These are phyloP conservation scores for Rhododendron griersonianum DNA, from an alignment of 148 eudicot species.

Conservation along the genomic window DNA sequence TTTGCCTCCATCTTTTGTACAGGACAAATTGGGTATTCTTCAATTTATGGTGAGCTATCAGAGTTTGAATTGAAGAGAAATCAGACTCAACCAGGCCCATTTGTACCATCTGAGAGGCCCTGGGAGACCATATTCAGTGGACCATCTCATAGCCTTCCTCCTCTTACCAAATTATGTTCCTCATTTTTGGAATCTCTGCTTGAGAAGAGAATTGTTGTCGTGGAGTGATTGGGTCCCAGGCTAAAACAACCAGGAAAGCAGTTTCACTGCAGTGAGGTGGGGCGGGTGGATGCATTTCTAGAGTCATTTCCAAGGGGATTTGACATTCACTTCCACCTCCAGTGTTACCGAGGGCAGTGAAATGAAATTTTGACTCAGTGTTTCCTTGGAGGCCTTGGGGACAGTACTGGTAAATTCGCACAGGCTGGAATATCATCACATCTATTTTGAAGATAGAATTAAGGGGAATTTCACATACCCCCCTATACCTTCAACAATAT, in stretches of 20 bases:
- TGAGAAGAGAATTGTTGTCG: slow-evolving; percentile 49
- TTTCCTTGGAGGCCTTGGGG: not conserved
- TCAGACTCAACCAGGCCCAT: slow-evolving; percentile 16
- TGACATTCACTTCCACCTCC: not conserved
- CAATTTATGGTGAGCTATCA: slow-evolving; percentile 76
- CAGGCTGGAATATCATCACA: not conserved
- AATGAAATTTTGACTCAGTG: not conserved
- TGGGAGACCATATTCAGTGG: slow-evolving; percentile 84
- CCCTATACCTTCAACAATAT: not conserved
- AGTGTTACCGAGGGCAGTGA: not conserved
- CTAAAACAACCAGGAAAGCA: not conserved
- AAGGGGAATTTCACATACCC: not conserved
- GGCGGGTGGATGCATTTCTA: not conserved
- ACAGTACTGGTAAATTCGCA: not conserved
- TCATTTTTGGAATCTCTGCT: slow-evolving; percentile 75
- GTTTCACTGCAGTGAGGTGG: not conserved
- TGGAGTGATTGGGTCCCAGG: slow-evolving; percentile 16
- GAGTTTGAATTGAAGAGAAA: slow-evolving; percentile 40
- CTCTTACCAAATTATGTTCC: slow-evolving; percentile 70
- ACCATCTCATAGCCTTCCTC: slow-evolving; percentile 74
- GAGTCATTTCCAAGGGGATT: not conserved
- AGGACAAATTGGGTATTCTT: slow-evolving; percentile 63
- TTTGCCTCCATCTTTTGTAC: not conserved
- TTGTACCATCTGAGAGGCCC: slow-evolving; percentile 48
- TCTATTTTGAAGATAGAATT: not conserved